Conservation (phyloP, 306 rosid genomes). For the Castanea crenata region DNA sequence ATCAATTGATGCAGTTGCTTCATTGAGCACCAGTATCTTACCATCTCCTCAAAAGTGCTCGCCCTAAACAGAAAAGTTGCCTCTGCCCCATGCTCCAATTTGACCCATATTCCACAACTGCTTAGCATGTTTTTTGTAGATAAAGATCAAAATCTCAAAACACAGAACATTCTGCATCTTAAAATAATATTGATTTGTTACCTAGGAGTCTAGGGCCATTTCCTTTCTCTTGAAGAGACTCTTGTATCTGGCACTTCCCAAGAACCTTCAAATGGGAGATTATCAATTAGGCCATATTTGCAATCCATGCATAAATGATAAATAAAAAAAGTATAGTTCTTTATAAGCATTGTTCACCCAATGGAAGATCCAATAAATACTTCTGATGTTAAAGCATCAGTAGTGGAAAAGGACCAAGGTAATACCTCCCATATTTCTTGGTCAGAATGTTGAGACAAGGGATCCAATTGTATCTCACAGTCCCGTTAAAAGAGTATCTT, state of each 20-base stretch:
- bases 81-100: conserved; percentile 98
- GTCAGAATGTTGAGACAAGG: conserved; percentile 42
- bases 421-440: conserved; percentile 48
- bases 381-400: background rate
- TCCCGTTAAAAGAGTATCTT: conserved; percentile 50
- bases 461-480: conserved; percentile 53
- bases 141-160: background rate
- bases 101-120: conserved; percentile 83
- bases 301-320: background rate
- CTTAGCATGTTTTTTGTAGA: background rate
- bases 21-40: conserved; percentile 71
- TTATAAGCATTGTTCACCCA: too few species aligned
- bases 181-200: conserved; percentile 10
- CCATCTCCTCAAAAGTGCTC: conserved; percentile 82
- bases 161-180: background rate
- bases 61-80: conserved; percentile 80
- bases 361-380: too few species aligned
- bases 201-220: conserved; percentile 65
- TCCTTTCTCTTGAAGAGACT: conserved; percentile 69
- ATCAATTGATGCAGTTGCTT: conserved; percentile 95
- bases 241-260: conserved; percentile 74
- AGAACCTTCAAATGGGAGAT: conserved; percentile 55
- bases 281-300: background rate
- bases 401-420: background rate
- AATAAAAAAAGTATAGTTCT: background rate